Conservation (phyloP, 345 rosid genomes). For the Euphorbia tirucalli region DNA sequence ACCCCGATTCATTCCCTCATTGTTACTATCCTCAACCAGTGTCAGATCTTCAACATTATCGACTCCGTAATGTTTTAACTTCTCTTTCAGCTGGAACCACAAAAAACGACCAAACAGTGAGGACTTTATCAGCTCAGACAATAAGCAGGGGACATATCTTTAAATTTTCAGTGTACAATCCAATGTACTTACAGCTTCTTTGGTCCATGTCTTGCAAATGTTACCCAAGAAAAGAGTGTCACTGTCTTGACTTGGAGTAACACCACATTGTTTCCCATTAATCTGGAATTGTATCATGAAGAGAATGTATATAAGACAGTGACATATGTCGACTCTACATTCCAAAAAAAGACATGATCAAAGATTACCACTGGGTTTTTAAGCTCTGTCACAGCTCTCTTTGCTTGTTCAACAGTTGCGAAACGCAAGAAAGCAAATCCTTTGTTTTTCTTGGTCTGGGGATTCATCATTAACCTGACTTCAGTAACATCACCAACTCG, state of each 20-base stretch:
- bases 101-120: conserved; percentile 33
- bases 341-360: conserved; percentile 33
- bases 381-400: conserved; percentile 71
- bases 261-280: conserved; percentile 95
- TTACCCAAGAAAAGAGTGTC: conserved; percentile 95
- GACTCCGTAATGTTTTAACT: conserved; percentile 93
- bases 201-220: conserved; percentile 93
- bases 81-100: conserved; percentile 80
- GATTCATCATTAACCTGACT: conserved; percentile 83
- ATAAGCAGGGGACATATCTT: conserved; percentile 16
- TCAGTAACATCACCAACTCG: conserved; percentile 83
- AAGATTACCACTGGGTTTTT: conserved; percentile 83
- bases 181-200: conserved; percentile 82
- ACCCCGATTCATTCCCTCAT: conserved; percentile 87
- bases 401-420: conserved; percentile 90
- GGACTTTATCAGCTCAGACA: conserved; percentile 10
- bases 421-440: conserved; percentile 97
- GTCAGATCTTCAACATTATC: conserved; percentile 83
- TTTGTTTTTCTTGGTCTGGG: conserved; percentile 88
- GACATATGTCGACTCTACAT: conserved; percentile 32
- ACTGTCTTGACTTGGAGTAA: conserved; percentile 91
- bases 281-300: conserved; percentile 67
- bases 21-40: conserved; percentile 89
- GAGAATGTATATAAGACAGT: conserved; percentile 25
- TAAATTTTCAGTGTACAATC: conserved; percentile 14